These are phyloP conservation scores for Buddleja alternifolia DNA, from an alignment of 257 asterid species.

Conservation along the genomic window DNA sequence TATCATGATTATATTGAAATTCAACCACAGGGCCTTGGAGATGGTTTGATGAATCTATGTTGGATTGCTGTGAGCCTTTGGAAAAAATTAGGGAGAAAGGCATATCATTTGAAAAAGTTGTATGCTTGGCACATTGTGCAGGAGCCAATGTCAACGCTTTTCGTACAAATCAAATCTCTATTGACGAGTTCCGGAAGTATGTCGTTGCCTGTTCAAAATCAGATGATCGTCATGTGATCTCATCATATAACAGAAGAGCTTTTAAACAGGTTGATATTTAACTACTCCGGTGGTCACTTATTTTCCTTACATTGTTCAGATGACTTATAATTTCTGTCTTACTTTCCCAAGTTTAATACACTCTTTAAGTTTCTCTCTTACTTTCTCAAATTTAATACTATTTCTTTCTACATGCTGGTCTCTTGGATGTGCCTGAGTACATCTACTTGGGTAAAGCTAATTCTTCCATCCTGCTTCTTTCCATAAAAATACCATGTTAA, in stretches of 20 bases:
- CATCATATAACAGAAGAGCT: slow-evolving; percentile 62
- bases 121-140: slow-evolving; percentile 79
- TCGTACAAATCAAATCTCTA: slow-evolving; percentile 58
- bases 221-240: slow-evolving; percentile 64
- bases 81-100: slow-evolving; percentile 67
- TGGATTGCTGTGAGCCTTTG: slow-evolving; percentile 79
- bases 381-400: not conserved
- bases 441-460: not conserved
- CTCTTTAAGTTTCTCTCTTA: not conserved
- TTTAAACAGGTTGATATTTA: slow-evolving; percentile 52
- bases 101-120: slow-evolving; percentile 71
- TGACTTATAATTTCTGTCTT: not conserved
- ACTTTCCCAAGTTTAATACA: too few relatives aligned
- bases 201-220: slow-evolving; percentile 52
- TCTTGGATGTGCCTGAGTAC: not conserved
- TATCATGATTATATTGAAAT: slow-evolving; percentile 24
- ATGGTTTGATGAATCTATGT: slow-evolving; percentile 83
- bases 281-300: not conserved
- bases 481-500: not conserved
- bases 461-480: not conserved
- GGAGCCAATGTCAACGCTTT: slow-evolving; percentile 75
- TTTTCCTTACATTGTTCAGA: too few relatives aligned
- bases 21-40: slow-evolving; percentile 72
- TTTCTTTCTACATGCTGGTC: not conserved
- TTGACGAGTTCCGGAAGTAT: slow-evolving; percentile 64